Base-by-base conservation (phyloP, 768 basidiomycete genomes). In the Russula brevipes region DNA sequence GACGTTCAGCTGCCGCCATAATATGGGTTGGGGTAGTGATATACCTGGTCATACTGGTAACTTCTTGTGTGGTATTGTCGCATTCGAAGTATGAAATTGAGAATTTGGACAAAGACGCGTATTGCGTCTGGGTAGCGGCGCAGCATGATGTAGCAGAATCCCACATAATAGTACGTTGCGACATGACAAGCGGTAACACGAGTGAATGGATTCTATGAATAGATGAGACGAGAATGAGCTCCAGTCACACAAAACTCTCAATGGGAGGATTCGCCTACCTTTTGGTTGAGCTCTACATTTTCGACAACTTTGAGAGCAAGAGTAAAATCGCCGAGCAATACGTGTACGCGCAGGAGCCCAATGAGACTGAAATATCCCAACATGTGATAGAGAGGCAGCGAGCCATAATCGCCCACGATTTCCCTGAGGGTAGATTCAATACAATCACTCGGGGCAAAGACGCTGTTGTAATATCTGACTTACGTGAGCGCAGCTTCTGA, bases 161-260 rank as follows among this genome's bases (percentile, higher is more conserved):
- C 95, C 66, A 96, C 91, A 71, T 96, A 93, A 79, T 97, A 97
- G 74, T 93, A 93, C 2, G 91, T 90, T 56, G 92, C 83, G 65
- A 98, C 94, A 77, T 97, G 94, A 69, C 93, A 94, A n/a, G 96
- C 93, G 2, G 95, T 98, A 17, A 97, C 94, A 3, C 92, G 85
- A 38, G 93, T 91, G 75, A 94, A 88, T n/a, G 91, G 88, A 5
- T 91, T 85, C 82, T 88, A 30, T 24, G 3, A 41, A 33, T 30
- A 11, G 9, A 41, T 44, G 17, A 36, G 67, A n/a, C 44, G 31
- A 52, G 31, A 7, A n/a, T 46, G 39, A 38, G 49, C 39, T n/a
- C 42, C 17, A 36, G 59, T 35, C 10, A 45, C 12, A 30, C 35
- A 5, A 39, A 53, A 42, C 16, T 30, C 4, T 11, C 5, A 9